These are phyloP conservation scores for Rhizopogon vesiculosus DNA, from an alignment of 768 basidiomycete species.

Conservation along the genomic window DNA sequence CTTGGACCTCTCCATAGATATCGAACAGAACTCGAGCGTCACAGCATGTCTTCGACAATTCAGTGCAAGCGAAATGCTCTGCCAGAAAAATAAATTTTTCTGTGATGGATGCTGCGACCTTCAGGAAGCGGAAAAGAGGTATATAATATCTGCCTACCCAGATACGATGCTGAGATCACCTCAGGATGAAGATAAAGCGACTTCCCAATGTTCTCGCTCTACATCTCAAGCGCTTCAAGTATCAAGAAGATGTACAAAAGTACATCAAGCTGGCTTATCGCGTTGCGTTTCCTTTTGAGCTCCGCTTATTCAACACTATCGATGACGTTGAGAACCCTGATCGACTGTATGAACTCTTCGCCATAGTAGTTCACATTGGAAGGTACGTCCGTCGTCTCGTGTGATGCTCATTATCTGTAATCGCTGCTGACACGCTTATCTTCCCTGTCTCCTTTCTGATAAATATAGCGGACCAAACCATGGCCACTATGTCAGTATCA, in stretches of 20 bases:
- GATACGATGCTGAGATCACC: slow-evolving; percentile 6
- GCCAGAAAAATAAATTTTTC: slow-evolving; percentile 97
- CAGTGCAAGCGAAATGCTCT: slow-evolving; percentile 97
- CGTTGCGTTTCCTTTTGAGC: slow-evolving; percentile 92
- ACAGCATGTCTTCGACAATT: slow-evolving; percentile 96
- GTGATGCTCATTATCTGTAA: slow-evolving; percentile 3
- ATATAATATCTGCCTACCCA: neutral
- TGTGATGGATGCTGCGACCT: slow-evolving; percentile 96
- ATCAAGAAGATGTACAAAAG: slow-evolving; percentile 85
- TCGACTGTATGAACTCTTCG: slow-evolving; percentile 89
- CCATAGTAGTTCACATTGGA: slow-evolving; percentile 99
- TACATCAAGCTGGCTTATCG: slow-evolving; percentile 96
- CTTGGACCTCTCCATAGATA: slow-evolving; percentile 98
- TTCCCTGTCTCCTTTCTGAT: slow-evolving; percentile 13
- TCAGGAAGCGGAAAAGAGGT: slow-evolving; percentile 98
- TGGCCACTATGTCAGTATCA: slow-evolving; percentile 95
- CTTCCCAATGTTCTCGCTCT: slow-evolving; percentile 93
- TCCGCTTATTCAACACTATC: slow-evolving; percentile 94
- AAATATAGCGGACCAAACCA: slow-evolving; percentile 86
- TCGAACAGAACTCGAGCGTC: slow-evolving; percentile 96
- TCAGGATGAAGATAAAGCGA: slow-evolving; percentile 97
- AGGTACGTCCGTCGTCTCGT: slow-evolving; percentile 56
- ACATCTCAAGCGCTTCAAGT: slow-evolving; percentile 98
- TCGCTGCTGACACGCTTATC: slow-evolving; percentile 8
- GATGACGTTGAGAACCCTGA: slow-evolving; percentile 92